Conservation (phyloP, 371 early-diverging fungal genomes). For the Mortierella sp. region DNA sequence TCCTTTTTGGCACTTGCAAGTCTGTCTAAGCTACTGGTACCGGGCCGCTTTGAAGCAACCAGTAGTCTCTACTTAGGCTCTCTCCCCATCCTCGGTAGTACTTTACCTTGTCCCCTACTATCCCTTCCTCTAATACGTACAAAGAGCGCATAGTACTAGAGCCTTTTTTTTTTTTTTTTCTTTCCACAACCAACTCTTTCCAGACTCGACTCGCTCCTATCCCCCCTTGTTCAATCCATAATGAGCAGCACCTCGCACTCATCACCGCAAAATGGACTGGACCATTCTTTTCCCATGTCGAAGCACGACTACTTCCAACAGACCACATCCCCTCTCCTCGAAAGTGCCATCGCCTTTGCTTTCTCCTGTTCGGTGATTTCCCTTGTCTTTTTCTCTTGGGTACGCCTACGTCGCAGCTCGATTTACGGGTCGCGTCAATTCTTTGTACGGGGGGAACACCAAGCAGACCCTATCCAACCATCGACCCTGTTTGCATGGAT, state of each 20-base stretch:
- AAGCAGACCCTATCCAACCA: conserved; percentile 6
- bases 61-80: no score
- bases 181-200: neutral
- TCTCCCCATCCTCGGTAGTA: no score
- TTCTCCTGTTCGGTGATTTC: neutral
- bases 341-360: conserved; percentile 10
- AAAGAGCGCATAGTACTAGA: no score
- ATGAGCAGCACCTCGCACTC: neutral
- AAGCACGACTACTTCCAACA: conserved; percentile 14
- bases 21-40: no score
- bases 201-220: neutral
- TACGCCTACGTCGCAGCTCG: conserved; percentile 11
- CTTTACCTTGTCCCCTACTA: no score
- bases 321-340: conserved; percentile 13
- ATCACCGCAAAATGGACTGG: neutral
- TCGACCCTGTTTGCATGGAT: conserved; percentile 19
- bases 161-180: neutral
- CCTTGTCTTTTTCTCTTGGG: conserved; percentile 27
- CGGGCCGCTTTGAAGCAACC: no score
- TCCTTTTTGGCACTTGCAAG: no score
- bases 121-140: no score
- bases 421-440: conserved; percentile 34
- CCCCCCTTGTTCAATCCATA: neutral
- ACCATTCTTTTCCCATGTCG: no score
- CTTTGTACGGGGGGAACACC: conserved; percentile 31